Evolutionary conservation across 768 basidiomycete genomes (phyloP).

Genomic region (Leccinum barrowsii): DNA sequence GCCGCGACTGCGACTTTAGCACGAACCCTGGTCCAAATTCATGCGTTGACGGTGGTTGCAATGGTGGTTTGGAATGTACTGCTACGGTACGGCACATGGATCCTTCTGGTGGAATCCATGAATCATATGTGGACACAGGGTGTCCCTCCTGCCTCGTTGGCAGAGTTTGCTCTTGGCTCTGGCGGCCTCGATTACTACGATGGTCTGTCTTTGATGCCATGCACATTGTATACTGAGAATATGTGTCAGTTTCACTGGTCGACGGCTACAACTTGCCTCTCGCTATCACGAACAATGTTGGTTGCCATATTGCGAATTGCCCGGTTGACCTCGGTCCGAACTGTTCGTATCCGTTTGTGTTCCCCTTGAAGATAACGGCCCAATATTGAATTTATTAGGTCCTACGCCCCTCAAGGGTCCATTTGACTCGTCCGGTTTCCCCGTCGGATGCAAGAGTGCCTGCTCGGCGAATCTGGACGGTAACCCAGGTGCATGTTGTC

Average conservation of each 20-base stretch:
- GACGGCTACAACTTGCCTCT: conserved; percentile 66
- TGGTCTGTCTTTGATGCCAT: conserved; percentile 33
- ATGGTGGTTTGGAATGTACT: conserved; percentile 62
- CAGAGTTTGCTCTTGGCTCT: conserved; percentile 59
- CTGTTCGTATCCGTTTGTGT: conserved; percentile 35
- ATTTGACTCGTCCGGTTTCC: conserved; percentile 47
- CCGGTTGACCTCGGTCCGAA: conserved; percentile 57
- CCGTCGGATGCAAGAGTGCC: conserved; percentile 61
- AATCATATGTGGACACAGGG: conserved; percentile 33
- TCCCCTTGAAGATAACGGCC: neutral
- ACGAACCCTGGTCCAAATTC: conserved; percentile 49
- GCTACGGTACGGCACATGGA: conserved; percentile 39
- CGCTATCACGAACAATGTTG: conserved; percentile 51
- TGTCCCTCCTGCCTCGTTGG: conserved; percentile 66
- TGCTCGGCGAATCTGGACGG: conserved; percentile 42
- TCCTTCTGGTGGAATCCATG: neutral
- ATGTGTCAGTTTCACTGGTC: conserved; percentile 52
- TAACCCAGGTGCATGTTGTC: conserved; percentile 25
- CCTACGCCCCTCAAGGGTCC: conserved; percentile 52
- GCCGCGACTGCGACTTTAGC: conserved; percentile 61
- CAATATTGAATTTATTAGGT: conserved; percentile 31
- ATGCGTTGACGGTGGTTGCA: conserved; percentile 65
- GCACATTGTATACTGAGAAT: neutral
- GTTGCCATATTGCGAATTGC: conserved; percentile 55
- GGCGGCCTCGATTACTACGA: conserved; percentile 56